These are phyloP conservation scores for Ceratocystis smalleyi DNA, from an alignment of 2,329 filamentous ascomycete species.

Conservation along the genomic window DNA sequence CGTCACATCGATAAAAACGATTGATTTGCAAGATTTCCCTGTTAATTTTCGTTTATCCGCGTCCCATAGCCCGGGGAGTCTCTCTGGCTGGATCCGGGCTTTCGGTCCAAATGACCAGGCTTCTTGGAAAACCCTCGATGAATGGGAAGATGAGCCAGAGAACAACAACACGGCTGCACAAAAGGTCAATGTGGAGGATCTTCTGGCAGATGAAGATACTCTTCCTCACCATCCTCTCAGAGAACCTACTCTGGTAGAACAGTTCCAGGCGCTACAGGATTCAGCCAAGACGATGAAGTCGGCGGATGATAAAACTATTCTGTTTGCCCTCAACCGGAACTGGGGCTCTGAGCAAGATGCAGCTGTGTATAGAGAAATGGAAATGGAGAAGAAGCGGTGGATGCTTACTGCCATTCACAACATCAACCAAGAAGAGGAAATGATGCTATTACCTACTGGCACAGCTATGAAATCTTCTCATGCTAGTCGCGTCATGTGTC, in stretches of 20 bases:
- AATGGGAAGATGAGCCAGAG: slow-evolving; percentile 24
- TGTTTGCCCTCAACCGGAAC: slow-evolving; percentile 39
- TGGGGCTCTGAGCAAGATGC: slow-evolving; percentile 32
- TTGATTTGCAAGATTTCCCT: slow-evolving; percentile 8
- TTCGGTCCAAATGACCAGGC: slow-evolving; percentile 13
- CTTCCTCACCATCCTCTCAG: slow-evolving; percentile 18
- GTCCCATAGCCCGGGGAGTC: neutral
- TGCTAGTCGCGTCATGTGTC: slow-evolving; percentile 27
- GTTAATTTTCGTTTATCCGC: slow-evolving; percentile 7
- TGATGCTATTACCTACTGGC: neutral
- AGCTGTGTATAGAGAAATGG: slow-evolving; percentile 34
- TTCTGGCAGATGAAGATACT: slow-evolving; percentile 10
- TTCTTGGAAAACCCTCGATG: slow-evolving; percentile 24
- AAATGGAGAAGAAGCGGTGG: slow-evolving; percentile 44
- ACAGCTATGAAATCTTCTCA: slow-evolving; percentile 8
- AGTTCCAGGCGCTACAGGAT: slow-evolving; percentile 30
- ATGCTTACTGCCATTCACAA: slow-evolving; percentile 42
- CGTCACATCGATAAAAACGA: neutral
- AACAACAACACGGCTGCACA: neutral
- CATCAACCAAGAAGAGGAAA: slow-evolving; percentile 21
- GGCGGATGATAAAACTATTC: slow-evolving; percentile 35
- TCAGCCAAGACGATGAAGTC: slow-evolving; percentile 41
- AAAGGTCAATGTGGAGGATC: slow-evolving; percentile 13
- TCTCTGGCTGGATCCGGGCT: slow-evolving; percentile 10
- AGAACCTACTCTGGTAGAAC: slow-evolving; percentile 19